Conservation (phyloP, 2,329 filamentous ascomycete genomes). For the Aspergillus bombycis region DNA sequence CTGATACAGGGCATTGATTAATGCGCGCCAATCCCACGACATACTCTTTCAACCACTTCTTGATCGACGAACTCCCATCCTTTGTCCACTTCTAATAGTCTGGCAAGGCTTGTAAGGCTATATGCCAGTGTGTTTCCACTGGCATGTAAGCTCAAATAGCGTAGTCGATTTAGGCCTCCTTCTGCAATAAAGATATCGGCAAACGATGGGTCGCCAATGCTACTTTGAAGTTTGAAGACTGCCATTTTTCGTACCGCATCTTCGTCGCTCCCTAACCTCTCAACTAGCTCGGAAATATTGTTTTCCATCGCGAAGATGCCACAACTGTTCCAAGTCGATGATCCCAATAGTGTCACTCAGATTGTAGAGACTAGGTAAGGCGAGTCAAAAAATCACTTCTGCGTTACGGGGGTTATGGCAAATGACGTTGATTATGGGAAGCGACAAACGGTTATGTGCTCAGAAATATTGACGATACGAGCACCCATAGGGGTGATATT, state of each 20-base stretch:
- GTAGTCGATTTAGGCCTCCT: constrained; percentile 79
- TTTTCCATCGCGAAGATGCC: constrained; percentile 50
- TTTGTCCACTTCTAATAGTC: constrained; percentile 93
- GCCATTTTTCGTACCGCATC: constrained; percentile 98
- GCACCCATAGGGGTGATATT: background rate
- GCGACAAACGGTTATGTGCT: background rate
- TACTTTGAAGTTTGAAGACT: constrained; percentile 94
- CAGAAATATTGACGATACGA: background rate
- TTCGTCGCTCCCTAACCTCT: constrained; percentile 65
- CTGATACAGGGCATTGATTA: background rate
- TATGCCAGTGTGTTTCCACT: constrained; percentile 95
- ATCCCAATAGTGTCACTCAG: background rate
- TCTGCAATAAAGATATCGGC: constrained; percentile 94
- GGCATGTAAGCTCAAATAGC: constrained; percentile 79
- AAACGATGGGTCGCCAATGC: constrained; percentile 94
- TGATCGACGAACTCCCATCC: constrained; percentile 76
- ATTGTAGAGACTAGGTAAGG: background rate
- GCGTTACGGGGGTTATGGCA: background rate
- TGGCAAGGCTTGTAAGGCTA: constrained; percentile 83
- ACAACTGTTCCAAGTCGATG: background rate
- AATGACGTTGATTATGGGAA: background rate
- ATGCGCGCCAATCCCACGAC: constrained; percentile 26
- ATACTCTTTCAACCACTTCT: constrained; percentile 62
- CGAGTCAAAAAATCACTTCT: background rate
- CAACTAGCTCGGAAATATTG: constrained; percentile 60